Base-by-base conservation (phyloP, 2,329 filamentous ascomycete genomes). In the Fusarium gaditjirri region DNA sequence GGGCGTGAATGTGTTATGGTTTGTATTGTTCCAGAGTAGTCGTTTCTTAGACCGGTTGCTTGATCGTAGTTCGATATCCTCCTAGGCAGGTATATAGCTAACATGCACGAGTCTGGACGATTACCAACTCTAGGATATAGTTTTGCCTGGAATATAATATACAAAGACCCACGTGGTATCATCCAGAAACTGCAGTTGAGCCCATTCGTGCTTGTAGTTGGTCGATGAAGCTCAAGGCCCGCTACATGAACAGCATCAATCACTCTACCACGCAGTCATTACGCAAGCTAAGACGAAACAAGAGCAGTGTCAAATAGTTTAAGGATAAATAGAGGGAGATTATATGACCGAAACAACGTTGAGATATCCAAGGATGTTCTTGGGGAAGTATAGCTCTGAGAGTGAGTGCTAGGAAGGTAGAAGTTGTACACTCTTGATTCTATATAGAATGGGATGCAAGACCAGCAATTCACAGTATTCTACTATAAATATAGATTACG, bases 401-500 rank as follows among this genome's bases (percentile, higher is more conserved):
- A 35, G 3, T 19, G n/a, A 11, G n/a, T 21, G 17, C 11, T 21
- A 3, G n/a, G 1, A 8, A 25, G 16, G 8, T 2, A 25, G 11
- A 35, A 10, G 17, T 5, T 25, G 16, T 5, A 0, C 16, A 14
- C 29, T 35, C 47, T 50, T 50, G 47, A 50, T 50, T 50, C 16
- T 50, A 21, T 8, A 14, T 14, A 25, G 6, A 25, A 19, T 10
- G 4, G 16, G 11, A 25, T 21, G 17, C 6, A 35, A 16, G 31
- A 6, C 6, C 8, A 11, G 21, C 7, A 23, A 13, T 14, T 13
- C 13, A 8, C 4, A 33, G 5, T 6, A 23, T 8, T n/a, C 8
- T 13, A 4, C 7, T 23, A 3, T 3, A 3, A 16, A 17, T n/a
- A 3, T 21, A 13, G 11, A 19, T 12, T 11, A 1, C 1, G 4